These are phyloP conservation scores for Excoecaria cochinchinensis DNA, from an alignment of 345 rosid genomes.

Conservation along the genomic window DNA sequence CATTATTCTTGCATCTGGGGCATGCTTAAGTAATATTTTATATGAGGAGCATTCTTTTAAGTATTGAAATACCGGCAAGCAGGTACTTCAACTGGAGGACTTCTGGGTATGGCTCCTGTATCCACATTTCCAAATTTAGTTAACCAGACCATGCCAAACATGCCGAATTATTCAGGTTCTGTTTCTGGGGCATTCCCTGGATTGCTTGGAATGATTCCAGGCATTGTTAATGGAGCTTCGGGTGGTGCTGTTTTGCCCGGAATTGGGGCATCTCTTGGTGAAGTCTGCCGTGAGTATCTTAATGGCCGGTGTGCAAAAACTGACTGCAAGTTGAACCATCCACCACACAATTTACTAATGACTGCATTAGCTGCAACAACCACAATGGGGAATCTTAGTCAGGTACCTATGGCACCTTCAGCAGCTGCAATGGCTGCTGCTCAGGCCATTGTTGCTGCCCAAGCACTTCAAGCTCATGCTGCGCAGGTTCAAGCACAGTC, in stretches of 20 bases:
- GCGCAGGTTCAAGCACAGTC: conserved; percentile 90
- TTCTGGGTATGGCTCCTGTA: conserved; percentile 72
- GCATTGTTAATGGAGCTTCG: conserved; percentile 79
- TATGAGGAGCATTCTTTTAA: not conserved
- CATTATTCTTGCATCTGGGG: not conserved
- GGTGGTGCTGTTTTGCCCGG: conserved; percentile 98
- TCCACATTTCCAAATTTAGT: conserved; percentile 71
- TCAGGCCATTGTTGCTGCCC: conserved; percentile 99
- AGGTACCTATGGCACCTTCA: conserved; percentile 98
- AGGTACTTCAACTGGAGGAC: conserved; percentile 75
- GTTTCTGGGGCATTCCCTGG: conserved; percentile 96
- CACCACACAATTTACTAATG: conserved; percentile 90
- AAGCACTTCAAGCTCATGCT: conserved; percentile 99
- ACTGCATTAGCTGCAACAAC: conserved; percentile 95
- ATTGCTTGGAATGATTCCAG: conserved; percentile 89
- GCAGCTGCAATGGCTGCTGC: conserved; percentile 99
- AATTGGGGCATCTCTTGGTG: conserved; percentile 93
- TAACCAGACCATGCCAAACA: conserved; percentile 98
- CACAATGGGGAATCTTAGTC: conserved; percentile 80
- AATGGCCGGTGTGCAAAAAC: conserved; percentile 75
- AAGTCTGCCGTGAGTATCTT: conserved; percentile 92
- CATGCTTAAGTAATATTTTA: not conserved
- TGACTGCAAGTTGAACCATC: conserved; percentile 86
- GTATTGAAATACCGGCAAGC: conserved; percentile 15
- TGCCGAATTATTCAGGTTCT: conserved; percentile 98